These are phyloP conservation scores for Anthracocystis panici-leucophaei DNA, from an alignment of 1,284 basidiomycete genomes.

Conservation along the genomic window DNA sequence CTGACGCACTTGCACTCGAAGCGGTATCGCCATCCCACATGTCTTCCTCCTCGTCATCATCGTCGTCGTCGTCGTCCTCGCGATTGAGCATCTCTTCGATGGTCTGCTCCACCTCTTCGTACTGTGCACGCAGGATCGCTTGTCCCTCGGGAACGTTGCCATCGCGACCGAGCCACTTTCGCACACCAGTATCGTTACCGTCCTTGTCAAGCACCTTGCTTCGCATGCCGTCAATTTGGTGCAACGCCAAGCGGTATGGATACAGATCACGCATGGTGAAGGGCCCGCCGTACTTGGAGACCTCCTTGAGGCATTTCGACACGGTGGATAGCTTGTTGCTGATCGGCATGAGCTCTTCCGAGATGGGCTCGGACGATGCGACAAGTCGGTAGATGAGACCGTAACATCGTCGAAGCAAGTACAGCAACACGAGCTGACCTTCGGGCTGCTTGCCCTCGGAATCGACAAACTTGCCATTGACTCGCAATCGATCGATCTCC, in stretches of 20 bases:
- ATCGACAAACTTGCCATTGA: constrained; percentile 97
- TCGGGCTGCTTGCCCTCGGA: constrained; percentile 88
- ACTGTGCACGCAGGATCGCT: constrained; percentile 93
- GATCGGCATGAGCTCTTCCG: constrained; percentile 95
- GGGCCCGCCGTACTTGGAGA: constrained; percentile 94
- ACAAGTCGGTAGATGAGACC: constrained; percentile 93
- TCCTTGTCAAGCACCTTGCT: constrained; percentile 86
- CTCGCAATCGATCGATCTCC: constrained; percentile 95
- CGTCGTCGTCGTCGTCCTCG: constrained; percentile 67
- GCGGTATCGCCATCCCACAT: constrained; percentile 45
- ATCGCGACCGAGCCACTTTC: constrained; percentile 72
- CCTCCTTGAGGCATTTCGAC: constrained; percentile 91
- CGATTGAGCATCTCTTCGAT: constrained; percentile 75
- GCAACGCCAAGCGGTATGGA: constrained; percentile 93
- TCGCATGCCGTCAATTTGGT: constrained; percentile 93
- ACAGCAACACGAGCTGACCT: constrained; percentile 92
- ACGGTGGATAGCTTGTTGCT: constrained; percentile 74
- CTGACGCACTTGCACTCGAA: constrained; percentile 42
- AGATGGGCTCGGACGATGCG: constrained; percentile 98
- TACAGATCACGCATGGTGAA: constrained; percentile 96
- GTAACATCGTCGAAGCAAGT: constrained; percentile 92
- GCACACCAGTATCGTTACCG: constrained; percentile 66
- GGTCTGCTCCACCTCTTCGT: constrained; percentile 95
- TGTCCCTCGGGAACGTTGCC: constrained; percentile 93
- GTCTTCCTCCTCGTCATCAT: constrained; percentile 63